Evolutionary conservation across 306 rosid genomes (phyloP).

Genomic region (Pyrus bretschneideri): DNA sequence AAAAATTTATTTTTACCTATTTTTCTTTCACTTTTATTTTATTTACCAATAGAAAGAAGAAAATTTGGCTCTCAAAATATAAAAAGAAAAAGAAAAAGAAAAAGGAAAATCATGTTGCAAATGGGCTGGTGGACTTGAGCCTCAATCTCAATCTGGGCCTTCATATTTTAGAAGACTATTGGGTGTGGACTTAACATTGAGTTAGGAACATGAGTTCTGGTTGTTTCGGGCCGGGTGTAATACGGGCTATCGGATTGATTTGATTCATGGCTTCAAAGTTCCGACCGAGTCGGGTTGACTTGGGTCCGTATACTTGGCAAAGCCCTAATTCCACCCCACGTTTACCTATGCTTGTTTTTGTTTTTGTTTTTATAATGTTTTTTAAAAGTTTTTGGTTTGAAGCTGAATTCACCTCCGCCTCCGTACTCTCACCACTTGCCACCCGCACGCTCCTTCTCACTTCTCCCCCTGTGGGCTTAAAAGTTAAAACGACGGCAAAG

Average conservation of each 20-base stretch:
- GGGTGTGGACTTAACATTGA: no score
- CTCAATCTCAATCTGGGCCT: no score
- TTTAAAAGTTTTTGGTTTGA: background rate
- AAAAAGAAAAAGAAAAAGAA: no score
- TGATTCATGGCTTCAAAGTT: background rate
- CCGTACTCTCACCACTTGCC: background rate
- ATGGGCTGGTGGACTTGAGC: background rate
- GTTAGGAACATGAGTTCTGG: no score
- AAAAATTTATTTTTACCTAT: no score
- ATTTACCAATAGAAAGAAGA: background rate
- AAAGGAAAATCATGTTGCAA: no score
- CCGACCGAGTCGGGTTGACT: background rate
- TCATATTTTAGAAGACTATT: background rate
- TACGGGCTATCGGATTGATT: background rate
- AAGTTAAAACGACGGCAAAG: background rate
- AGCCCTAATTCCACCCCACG: background rate
- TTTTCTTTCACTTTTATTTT: no score
- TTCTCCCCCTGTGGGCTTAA: background rate
- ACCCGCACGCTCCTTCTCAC: background rate
- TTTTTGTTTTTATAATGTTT: no score
- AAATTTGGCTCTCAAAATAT: no score
- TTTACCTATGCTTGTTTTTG: no score
- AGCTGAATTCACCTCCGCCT: background rate
- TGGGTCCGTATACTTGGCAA: background rate
- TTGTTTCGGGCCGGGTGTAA: background rate